Evolutionary conservation across 306 rosid genomes (phyloP), one percentile per base, ranked within the genome.

Genomic region (Fragaria nilgerrensis): DNA sequence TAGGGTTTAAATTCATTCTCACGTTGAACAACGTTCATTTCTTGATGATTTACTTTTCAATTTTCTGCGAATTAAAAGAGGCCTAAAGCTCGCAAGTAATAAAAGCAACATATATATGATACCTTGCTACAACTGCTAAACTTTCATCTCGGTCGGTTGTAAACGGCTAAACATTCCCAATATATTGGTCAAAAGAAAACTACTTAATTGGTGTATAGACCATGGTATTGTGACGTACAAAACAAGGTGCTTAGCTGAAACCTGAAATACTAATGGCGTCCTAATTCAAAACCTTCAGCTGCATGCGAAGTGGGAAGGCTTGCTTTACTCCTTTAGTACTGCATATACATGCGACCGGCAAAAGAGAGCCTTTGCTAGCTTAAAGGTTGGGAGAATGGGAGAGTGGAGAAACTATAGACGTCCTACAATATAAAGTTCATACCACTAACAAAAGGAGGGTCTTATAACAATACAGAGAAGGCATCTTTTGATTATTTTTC

Each of bases 401-500:
- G 44, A 74, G 69, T 59, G 55, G 77, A 49, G 14, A 73, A 56
- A 73, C 41, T 23, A 37, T 43, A 23, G 7, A 20, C 37, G 66
- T 23, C 43, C 32, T 32, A 15, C 32, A 17, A 29, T 62, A 9
- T 56, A 25, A 58, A 16, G 56, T 25, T 4, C 3, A 58, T 29
- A 62, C 77, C 69, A 58, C 77, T 58, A 16, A 74, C 77, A 43
- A 58, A 74, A 74, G 25, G 22, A 27, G 55, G 50, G n/a, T 37
- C n/a, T 37, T 19, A 11, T 59, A 73, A 74, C 19, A 25, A 58
- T 74, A 43, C 77, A 74, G 59, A 41, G 43, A 10, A 43, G 23
- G 77, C 77, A 23, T 55, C 41, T 55, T 55, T 73, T 39, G 17
- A 41, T 39, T 37, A 4, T 41, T 36, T 37, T 27, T 52, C 20